These are phyloP conservation scores for Tanacetum coccineum DNA, from an alignment of 129 eudicot species.

Conservation along the genomic window DNA sequence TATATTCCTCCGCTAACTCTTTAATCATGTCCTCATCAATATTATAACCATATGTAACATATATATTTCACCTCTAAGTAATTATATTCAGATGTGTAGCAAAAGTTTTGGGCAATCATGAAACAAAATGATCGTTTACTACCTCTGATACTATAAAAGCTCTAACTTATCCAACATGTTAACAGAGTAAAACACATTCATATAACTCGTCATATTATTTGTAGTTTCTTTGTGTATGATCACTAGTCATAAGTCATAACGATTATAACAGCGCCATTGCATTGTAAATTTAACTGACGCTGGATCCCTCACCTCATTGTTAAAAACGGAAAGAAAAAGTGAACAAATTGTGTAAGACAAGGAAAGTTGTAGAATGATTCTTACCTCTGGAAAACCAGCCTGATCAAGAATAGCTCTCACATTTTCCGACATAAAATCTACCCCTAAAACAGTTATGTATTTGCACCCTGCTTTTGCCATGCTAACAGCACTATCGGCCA, in stretches of 20 bases:
- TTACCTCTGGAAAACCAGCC: constrained; percentile 83
- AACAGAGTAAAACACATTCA: neutral
- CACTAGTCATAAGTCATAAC: neutral
- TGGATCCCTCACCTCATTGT: neutral
- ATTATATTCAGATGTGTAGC: too few species aligned
- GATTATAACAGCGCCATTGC: neutral
- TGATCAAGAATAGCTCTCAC: constrained; percentile 98
- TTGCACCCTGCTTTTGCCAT: constrained; percentile 96
- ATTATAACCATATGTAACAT: neutral
- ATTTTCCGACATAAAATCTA: constrained; percentile 96
- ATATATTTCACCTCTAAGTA: neutral
- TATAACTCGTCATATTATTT: neutral
- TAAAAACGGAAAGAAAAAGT: neutral
- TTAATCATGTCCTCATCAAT: too few species aligned
- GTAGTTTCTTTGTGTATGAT: neutral
- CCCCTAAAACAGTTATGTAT: constrained; percentile 84
- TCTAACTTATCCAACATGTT: neutral
- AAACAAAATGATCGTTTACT: neutral
- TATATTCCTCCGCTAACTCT: too few species aligned
- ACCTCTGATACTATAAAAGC: neutral
- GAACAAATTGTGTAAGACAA: constrained; percentile 3
- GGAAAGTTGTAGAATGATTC: neutral
- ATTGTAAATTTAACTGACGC: neutral
- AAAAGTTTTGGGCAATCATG: neutral
- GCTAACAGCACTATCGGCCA: constrained; percentile 95